Base-by-base conservation (phyloP, 139 green algal species). In the Pleodorina starrii region DNA sequence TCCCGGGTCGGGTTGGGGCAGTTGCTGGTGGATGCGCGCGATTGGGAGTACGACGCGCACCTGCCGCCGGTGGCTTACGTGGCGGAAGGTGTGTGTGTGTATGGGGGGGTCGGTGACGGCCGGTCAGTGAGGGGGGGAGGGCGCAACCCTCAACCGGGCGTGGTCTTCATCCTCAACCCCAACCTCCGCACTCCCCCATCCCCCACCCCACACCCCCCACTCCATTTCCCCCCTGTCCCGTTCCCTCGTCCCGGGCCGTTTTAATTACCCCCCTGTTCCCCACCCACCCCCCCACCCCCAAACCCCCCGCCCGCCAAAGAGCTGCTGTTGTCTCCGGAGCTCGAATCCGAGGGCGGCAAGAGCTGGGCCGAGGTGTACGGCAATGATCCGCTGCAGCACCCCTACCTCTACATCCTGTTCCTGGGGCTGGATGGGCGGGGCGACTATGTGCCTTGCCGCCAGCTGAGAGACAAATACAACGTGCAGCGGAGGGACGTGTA, bases 371-470 rank as follows among this genome's bases (percentile, higher is more conserved):
- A 93, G 82, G 90, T 71, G 66, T 81, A 88, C 44, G 83, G 83
- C 83, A 81, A 29, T 44, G 66, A 88, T 66, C 83, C 83, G 23
- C 48, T 88, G 83, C 83, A 94, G 86, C 95, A 98, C 90, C 95
- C 95, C 0, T 98, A 95, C 89, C 84, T 88, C 21, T 95, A 96
- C 86, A 90, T 96, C 21, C 91, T 98, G 82, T 98, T 98, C 87
- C 89, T 98, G 40, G 96, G 96, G 0, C 74, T 92, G 35, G 96
- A 98, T 78, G 95, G 90, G 10, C 80, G 91, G 5, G 96, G 96
- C 14, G 96, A 98, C 93, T 92, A 96, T 89, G 74, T 98, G 50
- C 96, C 96, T 21, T 94, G 87, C 66, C 89, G 93, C 36, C 91
- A 96, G 77, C 90, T 98, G 43, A 89, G 95, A 7, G 94, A 98